Conservation (phyloP, 768 basidiomycete genomes). For the Suillus lakei region DNA sequence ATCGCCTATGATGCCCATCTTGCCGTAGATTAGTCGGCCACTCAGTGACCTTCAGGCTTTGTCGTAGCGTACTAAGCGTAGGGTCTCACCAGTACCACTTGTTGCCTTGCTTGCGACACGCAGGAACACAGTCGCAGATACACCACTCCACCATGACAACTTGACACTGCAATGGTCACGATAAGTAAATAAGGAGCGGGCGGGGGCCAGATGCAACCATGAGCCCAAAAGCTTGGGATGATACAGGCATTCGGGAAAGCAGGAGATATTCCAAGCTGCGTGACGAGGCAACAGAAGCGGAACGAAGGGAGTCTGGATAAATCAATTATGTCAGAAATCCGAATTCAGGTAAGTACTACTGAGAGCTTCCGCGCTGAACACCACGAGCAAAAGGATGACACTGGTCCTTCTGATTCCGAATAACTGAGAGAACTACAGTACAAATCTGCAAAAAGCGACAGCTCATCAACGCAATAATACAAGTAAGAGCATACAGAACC, state of each 20-base stretch:
- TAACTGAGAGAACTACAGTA: neutral
- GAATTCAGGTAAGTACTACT: neutral
- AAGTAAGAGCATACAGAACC: neutral
- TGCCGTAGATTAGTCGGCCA: no score
- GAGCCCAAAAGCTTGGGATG: no score
- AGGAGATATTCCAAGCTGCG: neutral
- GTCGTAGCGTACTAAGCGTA: no score
- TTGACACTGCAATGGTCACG: neutral
- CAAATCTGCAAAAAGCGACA: neutral
- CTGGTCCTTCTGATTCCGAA: neutral
- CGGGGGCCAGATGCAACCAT: no score
- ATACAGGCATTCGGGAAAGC: no score
- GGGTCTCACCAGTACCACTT: no score
- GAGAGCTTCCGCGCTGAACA: neutral
- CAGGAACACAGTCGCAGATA: no score
- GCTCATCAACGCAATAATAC: neutral
- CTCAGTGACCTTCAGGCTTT: no score
- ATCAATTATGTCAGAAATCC: neutral
- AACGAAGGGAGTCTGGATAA: neutral
- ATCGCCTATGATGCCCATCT: neutral
- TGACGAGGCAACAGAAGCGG: neutral
- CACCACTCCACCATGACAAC: no score
- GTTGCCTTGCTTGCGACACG: no score
- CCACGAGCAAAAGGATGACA: neutral
- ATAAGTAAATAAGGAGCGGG: no score